A percentile compares a stretch with the other conserved stretches of the same genome.
phyloP scores from a whole-genome alignment of 805 yeast species.

The Sugiyamaella floridensis region DNA sequence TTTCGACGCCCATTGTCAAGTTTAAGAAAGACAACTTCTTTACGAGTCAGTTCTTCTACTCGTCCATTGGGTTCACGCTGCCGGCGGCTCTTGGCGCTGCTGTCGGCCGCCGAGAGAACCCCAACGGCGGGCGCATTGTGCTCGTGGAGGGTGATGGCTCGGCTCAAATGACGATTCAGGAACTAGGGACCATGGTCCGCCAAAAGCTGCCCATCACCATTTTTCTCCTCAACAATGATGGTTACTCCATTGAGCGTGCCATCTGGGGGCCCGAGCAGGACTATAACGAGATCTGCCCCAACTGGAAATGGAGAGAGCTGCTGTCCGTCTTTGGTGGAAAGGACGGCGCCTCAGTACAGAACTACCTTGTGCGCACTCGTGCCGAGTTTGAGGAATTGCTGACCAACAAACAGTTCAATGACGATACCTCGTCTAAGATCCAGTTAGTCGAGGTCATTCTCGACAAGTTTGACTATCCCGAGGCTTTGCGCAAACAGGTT shows the following conservation, averaged over 20 bases:
- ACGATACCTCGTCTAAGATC: conserved; percentile 30
- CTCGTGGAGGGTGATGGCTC: conserved; percentile 89
- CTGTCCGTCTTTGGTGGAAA: conserved; percentile 46
- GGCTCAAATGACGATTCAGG: conserved; percentile 92
- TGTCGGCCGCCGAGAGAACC: conserved; percentile 49
- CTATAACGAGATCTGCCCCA: conserved; percentile 75
- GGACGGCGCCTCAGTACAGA: conserved; percentile 24
- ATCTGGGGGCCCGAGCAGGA: conserved; percentile 69
- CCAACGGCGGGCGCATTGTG: conserved; percentile 49
- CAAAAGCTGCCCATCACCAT: conserved; percentile 58
- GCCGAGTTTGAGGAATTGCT: conserved; percentile 37
- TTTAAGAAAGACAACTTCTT: conserved; percentile 47
- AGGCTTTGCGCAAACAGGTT: conserved; percentile 40
- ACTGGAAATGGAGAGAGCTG: conserved; percentile 75
- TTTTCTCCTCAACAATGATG: conserved; percentile 73
- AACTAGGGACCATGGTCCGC: conserved; percentile 58
- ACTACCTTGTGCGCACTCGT: conserved; percentile 33
- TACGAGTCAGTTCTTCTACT: conserved; percentile 62
- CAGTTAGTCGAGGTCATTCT: conserved; percentile 55
- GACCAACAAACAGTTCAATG: conserved; percentile 31
- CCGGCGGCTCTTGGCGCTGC: conserved; percentile 84
- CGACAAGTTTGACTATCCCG: conserved; percentile 57
- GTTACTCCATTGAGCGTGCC: conserved; percentile 85
- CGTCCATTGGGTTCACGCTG: conserved; percentile 83
- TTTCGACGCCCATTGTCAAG: conserved; percentile 61